Evolutionary conservation across 1,284 basidiomycete genomes (phyloP), one percentile per base, ranked within the genome.

Genomic region (Melampsora larici-populina): DNA sequence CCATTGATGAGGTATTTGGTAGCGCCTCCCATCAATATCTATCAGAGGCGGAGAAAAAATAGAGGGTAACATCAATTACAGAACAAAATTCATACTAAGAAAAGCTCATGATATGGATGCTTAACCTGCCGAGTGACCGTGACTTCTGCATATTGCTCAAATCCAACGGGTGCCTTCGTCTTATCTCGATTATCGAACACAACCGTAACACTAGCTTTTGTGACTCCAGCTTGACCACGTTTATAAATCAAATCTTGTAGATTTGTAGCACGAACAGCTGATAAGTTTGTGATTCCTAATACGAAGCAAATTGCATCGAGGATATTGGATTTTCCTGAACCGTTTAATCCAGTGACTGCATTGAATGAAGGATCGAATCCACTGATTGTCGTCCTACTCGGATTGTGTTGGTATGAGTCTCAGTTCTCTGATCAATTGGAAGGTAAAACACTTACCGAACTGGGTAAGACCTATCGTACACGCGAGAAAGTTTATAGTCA

Each of bases 121-220:
- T 87, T 70, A 48, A 94, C 94, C 87, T 97, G 96, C 78, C 97
- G 90, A 33, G 95, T 99, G 29, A 99, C 95, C 0, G 95, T 98
- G 81, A 99, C 95, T 84, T 97, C 93, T 62, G 90, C 88, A 77
- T 87, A 90, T 79, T 91, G 88, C 83, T 94, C 91, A 64, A 92
- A 89, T 0, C 94, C 94, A 1, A 91, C 88, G 0, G 95, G 97
- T 80, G 92, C 93, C 79, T 89, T 94, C 24, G 89, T 87, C 40
- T 89, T 88, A 84, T 99, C 94, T n/a, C 93, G 92, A 84, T 99
- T 99, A 87, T 99, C 94, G 84, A 99, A 99, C 0, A 99, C 95
- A 82, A 99, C 94, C 18, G 97, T 98, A 2, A 99, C 97, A 79
- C 93, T 96, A 0, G 97, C 97, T 86, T 97, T 97, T 4, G 93